phyloP scores from a whole-genome alignment of 192 early-diverging fungal species.

The Cetraspora pellucida region DNA sequence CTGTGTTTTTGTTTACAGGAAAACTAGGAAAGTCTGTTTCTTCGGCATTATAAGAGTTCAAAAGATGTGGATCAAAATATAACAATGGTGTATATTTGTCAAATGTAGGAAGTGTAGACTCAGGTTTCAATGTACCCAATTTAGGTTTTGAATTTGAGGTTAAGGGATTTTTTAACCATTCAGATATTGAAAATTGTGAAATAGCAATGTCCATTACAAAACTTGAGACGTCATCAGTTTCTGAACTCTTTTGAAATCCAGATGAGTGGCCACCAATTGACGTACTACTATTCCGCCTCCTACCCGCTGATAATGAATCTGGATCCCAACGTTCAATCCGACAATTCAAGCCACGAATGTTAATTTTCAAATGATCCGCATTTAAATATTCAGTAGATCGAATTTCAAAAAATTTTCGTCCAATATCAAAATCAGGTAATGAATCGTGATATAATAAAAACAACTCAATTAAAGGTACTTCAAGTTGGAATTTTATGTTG shows the following conservation, averaged over 20 bases:
- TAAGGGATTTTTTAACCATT: slow-evolving; percentile 17
- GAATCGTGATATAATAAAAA: slow-evolving; percentile 47
- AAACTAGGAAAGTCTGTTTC: slow-evolving; percentile 15
- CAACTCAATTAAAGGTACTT: slow-evolving; percentile 41
- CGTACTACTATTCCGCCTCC: neutral
- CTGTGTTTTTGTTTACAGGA: neutral
- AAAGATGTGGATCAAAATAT: slow-evolving; percentile 2
- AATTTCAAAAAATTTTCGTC: slow-evolving; percentile 37
- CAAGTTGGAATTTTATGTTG: slow-evolving; percentile 44
- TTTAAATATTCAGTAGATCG: slow-evolving; percentile 37
- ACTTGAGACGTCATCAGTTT: neutral
- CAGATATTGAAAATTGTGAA: slow-evolving; percentile 9
- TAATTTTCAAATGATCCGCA: slow-evolving; percentile 42
- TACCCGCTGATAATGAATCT: neutral
- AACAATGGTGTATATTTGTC: slow-evolving; percentile 13
- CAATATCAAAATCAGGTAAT: slow-evolving; percentile 32
- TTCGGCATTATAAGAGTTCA: slow-evolving; percentile 10
- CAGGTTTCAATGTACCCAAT: neutral
- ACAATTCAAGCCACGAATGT: slow-evolving; percentile 42
- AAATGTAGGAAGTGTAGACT: slow-evolving; percentile 5
- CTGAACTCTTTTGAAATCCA: slow-evolving; percentile 33
- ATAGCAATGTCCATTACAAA: slow-evolving; percentile 8
- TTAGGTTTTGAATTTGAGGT: neutral
- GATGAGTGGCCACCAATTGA: slow-evolving; percentile 31
- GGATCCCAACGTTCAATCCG: slow-evolving; percentile 40